Evolutionary conservation across 2,329 filamentous ascomycete genomes (phyloP).

Genomic region (Thelonectria rubi): DNA sequence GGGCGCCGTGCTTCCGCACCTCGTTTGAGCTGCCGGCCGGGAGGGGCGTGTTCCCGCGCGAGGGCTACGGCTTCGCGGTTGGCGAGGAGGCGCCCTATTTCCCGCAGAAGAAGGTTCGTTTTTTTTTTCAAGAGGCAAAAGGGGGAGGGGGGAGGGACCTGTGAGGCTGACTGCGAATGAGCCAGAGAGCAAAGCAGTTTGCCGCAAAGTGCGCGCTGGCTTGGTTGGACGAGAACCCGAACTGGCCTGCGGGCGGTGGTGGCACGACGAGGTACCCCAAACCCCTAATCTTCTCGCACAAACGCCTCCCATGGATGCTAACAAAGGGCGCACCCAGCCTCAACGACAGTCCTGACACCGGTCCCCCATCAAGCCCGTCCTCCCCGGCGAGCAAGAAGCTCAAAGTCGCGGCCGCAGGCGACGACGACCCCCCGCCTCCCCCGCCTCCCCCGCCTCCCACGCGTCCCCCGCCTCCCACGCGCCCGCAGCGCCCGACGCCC

Average conservation of each 20-base stretch:
- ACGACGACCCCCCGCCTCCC: slow-evolving; percentile 20
- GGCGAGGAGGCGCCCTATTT: slow-evolving; percentile 50
- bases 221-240: slow-evolving; percentile 46
- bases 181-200: slow-evolving; percentile 60
- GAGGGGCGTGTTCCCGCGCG: slow-evolving; percentile 38
- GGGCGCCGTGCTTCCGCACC: slow-evolving; percentile 36
- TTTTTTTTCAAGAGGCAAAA: no score
- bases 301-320: no score
- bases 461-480: not conserved
- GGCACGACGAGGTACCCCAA: no score
- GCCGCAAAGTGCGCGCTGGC: slow-evolving; percentile 59
- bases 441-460: not conserved
- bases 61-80: slow-evolving; percentile 48
- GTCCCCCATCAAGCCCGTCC: slow-evolving; percentile 19
- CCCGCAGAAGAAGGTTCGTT: slow-evolving; percentile 55
- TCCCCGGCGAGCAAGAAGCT: slow-evolving; percentile 21
- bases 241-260: not conserved
- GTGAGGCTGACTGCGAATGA: no score
- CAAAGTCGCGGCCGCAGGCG: slow-evolving; percentile 29
- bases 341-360: slow-evolving; percentile 1
- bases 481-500: no score
- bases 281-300: no score
- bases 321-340: not conserved
- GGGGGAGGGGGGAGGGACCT: no score
- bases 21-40: slow-evolving; percentile 37